Conservation (phyloP, 305 asterid species). For the Fraxinus ornus region DNA sequence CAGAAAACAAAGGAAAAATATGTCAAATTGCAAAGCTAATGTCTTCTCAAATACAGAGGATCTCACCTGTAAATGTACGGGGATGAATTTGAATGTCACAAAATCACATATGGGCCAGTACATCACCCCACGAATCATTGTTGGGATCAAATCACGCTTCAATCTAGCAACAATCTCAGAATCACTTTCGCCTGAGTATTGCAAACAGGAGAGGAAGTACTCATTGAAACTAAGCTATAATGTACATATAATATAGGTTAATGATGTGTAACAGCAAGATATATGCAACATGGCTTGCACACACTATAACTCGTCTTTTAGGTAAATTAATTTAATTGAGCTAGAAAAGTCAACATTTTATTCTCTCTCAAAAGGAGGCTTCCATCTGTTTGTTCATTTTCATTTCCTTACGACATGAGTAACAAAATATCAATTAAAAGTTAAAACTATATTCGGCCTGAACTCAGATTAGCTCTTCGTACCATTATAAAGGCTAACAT, state of each 20-base stretch:
- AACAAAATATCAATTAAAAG: background rate
- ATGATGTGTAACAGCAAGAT: background rate
- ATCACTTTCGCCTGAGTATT: slow-evolving; percentile 63
- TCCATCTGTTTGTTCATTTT: background rate
- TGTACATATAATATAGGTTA: background rate
- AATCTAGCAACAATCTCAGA: slow-evolving; percentile 70
- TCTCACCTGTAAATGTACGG: slow-evolving; percentile 74
- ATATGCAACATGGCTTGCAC: background rate
- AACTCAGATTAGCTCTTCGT: background rate
- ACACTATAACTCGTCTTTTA: background rate
- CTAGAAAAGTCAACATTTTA: background rate
- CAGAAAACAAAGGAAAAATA: background rate
- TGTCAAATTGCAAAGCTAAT: background rate
- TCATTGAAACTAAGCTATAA: slow-evolving; percentile 2
- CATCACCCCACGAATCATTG: slow-evolving; percentile 59
- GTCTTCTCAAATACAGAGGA: background rate
- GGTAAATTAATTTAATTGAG: background rate
- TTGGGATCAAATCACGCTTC: slow-evolving; percentile 77
- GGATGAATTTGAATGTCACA: slow-evolving; percentile 75
- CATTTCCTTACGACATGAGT: background rate
- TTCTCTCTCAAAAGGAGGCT: background rate
- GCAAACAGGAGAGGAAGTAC: slow-evolving; percentile 4
- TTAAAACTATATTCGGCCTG: background rate
- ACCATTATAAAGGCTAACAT: background rate
- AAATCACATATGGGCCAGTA: slow-evolving; percentile 90